Conservation (phyloP, 768 basidiomycete species). For the Nidula microcarpa region DNA sequence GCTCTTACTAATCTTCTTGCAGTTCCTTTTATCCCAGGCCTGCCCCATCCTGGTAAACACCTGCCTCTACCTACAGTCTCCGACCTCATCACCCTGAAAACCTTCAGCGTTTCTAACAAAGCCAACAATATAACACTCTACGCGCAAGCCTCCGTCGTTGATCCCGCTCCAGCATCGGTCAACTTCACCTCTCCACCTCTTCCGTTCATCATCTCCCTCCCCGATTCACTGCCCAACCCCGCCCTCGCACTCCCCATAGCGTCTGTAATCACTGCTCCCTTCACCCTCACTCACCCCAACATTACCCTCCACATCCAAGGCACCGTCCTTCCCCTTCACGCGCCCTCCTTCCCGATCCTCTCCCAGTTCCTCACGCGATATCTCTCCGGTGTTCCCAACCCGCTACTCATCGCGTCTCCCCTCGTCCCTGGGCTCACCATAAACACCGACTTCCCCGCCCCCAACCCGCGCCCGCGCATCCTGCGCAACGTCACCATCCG, state of each 20-base stretch:
- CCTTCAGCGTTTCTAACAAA: slow-evolving; percentile 42
- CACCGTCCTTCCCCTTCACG: slow-evolving; percentile 48
- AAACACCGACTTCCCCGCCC: slow-evolving; percentile 60
- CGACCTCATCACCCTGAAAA: slow-evolving; percentile 56
- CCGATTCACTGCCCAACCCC: slow-evolving; percentile 12
- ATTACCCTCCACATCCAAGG: slow-evolving; percentile 58
- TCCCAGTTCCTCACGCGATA: slow-evolving; percentile 65
- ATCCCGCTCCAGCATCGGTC: slow-evolving; percentile 52
- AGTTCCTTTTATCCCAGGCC: slow-evolving; percentile 67
- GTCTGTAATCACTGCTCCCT: slow-evolving; percentile 49
- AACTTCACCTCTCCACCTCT: slow-evolving; percentile 50
- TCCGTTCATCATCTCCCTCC: slow-evolving; percentile 61
- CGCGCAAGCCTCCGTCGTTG: slow-evolving; percentile 54
- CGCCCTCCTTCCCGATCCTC: slow-evolving; percentile 35
- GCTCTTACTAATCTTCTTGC: slow-evolving; percentile 6
- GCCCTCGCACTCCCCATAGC: slow-evolving; percentile 42
- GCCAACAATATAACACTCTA: slow-evolving; percentile 30
- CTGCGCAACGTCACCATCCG: slow-evolving; percentile 70
- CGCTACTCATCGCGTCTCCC: slow-evolving; percentile 55
- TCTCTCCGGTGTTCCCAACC: slow-evolving; percentile 53
- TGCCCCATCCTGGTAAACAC: slow-evolving; percentile 55
- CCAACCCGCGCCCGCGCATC: slow-evolving; percentile 58
- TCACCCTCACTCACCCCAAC: slow-evolving; percentile 65
- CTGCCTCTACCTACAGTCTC: slow-evolving; percentile 52
- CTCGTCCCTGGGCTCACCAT: slow-evolving; percentile 47